Evolutionary conservation across 768 basidiomycete species (phyloP), one percentile per base, ranked within the genome.

Genomic region (Lanmaoa rubissima): DNA sequence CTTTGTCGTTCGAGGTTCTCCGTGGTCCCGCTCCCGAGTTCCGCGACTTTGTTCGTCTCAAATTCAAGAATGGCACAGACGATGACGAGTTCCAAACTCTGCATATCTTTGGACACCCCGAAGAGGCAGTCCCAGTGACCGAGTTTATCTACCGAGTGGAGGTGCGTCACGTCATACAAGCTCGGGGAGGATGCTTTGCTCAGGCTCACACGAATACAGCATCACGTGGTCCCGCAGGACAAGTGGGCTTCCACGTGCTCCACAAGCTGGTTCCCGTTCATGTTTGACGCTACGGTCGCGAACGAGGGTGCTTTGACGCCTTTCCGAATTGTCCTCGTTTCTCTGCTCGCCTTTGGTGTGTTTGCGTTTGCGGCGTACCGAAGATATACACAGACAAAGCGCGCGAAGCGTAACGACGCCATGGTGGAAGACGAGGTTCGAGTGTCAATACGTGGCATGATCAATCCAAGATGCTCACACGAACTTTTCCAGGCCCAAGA

Each of bases 81-180:
- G 63, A 76, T 41, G 74, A 73, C 46, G 75, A 75, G 61, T 88
- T 88, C 76, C 69, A 79, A 51, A 83, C 84, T 34, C 65, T 89
- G 63, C 82, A 86, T 60, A 82, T 86, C 68, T 91, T 91, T 68
- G 86, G 81, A 40, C 83, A 87, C 73, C 76, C 82, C 45, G 81
- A 82, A 55, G 83, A 88, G 62, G 14, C n/a, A 5, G 84, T 92
- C 53, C 87, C 88, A 39, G 79, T 90, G 62, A 90, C 88, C 28
- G 88, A 90, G 69, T 91, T 92, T 74, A 85, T 90, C 71, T 89
- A 90, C 76, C 81, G 84, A 45, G 78, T 88, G 47, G 85, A 90
- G 82, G 90, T 89, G 63, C n/a, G 75, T 70, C 19, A 26, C 16
- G 24, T 11, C 24, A 11, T 24, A 0, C 9, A 17, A 16, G 8